phyloP scores from a whole-genome alignment of 2,329 filamentous ascomycete genomes.

The Drechslerella coelobrocha region DNA sequence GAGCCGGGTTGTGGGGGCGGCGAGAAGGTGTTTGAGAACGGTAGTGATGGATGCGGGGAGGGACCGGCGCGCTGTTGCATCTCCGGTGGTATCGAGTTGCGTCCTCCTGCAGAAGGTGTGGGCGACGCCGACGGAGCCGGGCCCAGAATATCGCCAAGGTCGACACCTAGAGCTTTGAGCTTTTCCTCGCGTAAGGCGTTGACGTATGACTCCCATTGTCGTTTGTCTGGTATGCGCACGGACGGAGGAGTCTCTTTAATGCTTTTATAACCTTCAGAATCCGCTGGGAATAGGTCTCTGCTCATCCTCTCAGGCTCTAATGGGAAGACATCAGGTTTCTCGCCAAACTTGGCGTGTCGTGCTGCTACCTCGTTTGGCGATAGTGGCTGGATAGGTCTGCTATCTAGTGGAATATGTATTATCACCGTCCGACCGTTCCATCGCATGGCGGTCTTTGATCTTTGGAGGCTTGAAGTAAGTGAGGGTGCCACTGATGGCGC shows the following conservation, averaged over 20 bases:
- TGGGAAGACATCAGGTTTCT: slow-evolving; percentile 72
- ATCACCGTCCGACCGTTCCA: slow-evolving; percentile 53
- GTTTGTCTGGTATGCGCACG: slow-evolving; percentile 74
- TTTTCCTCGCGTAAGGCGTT: slow-evolving; percentile 87
- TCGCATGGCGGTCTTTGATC: slow-evolving; percentile 51
- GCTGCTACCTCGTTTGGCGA: slow-evolving; percentile 65
- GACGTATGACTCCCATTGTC: slow-evolving; percentile 79
- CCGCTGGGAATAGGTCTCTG: slow-evolving; percentile 71
- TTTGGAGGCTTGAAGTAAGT: slow-evolving; percentile 22
- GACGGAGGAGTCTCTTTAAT: slow-evolving; percentile 53
- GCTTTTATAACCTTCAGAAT: slow-evolving; percentile 65
- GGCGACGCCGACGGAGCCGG: slow-evolving; percentile 65
- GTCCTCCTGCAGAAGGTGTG: slow-evolving; percentile 68
- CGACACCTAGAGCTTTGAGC: slow-evolving; percentile 87
- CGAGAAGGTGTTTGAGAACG: slow-evolving; percentile 55
- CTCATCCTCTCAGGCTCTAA: slow-evolving; percentile 63
- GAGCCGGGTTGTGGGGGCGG: slow-evolving; percentile 52
- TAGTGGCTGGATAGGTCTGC: slow-evolving; percentile 60
- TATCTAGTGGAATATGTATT: slow-evolving; percentile 54
- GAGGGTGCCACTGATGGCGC: slow-evolving; percentile 25
- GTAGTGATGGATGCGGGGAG: slow-evolving; percentile 66
- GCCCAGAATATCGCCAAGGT: slow-evolving; percentile 75
- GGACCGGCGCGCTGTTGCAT: slow-evolving; percentile 59
- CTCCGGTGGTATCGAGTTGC: slow-evolving; percentile 54
- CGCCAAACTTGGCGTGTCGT: slow-evolving; percentile 66